Evolutionary conservation across 2,329 filamentous ascomycete genomes (phyloP), one percentile per base, ranked within the genome.

Genomic region (Phaeophleospora eucalypticola): DNA sequence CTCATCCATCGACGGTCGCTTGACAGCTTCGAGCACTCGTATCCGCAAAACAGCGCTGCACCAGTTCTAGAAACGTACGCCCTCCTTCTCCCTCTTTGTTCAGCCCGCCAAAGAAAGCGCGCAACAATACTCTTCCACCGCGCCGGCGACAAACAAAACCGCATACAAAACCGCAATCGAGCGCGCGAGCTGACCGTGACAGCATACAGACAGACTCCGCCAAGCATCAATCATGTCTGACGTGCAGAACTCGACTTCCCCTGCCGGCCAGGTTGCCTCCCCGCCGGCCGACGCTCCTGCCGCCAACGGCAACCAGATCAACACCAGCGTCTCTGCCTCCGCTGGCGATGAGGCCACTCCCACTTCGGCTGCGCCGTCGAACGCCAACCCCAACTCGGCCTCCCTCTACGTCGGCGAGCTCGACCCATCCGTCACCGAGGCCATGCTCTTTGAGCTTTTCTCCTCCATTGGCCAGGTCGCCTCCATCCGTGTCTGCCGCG

Each of bases 371-470:
- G 74, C 76, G 52, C 83, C 88, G 59, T 81, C 81, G 62, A 60
- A 54, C 45, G 63, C 80, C 69, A 87, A 90, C 35, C 87, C 89
- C 70, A 91, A 94, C 72, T 97, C 93, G 43, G 93, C 93, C 57
- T 98, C 93, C 50, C 89, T 98, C 70, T 98, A 98, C 71, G 93
- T 98, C 61, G 93, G 93, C 71, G 93, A 98, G 79, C 89, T 98
- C 64, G 93, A 98, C 72, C 83, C 88, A 63, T 93, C 89, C 53
- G 93, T 98, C 71, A 98, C 93, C 58, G 93, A 98, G 81, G 93
- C 93, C 62, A 98, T 98, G 93, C 89, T 98, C 66, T 98, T 97
- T 74, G 93, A 98, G 83, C 87, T 98, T 57, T 98, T 98, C 82
- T 97, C 93, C 52, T 93, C 94, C 74, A 98, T 98, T 68, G 93